Conservation (phyloP, 140 eudicot genomes). For the Senecio squalidus region DNA sequence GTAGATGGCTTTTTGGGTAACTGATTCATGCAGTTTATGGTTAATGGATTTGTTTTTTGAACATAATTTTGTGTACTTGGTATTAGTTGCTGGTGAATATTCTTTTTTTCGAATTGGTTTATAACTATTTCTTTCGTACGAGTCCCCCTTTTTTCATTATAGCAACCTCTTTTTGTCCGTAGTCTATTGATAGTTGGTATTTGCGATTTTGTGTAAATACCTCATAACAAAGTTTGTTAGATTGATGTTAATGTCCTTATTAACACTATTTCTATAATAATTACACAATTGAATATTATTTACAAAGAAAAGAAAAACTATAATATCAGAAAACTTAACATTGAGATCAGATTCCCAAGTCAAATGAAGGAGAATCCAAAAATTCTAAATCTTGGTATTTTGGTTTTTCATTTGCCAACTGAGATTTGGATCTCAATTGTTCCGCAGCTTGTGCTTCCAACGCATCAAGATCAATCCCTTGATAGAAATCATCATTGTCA, state of each 20-base stretch:
- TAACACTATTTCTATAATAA: slow-evolving; percentile 8
- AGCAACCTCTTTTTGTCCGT: no score
- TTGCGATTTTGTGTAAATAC: no score
- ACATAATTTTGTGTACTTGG: no score
- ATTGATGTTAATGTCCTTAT: no score
- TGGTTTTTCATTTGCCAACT: slow-evolving; percentile 24
- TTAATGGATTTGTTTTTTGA: no score
- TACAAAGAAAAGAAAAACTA: slow-evolving; percentile 2
- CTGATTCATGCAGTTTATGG: neutral
- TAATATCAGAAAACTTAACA: slow-evolving; percentile 3
- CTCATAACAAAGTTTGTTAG: no score
- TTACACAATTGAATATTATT: slow-evolving; percentile 6
- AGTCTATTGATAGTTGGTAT: no score
- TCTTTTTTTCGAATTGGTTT: no score
- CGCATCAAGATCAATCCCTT: slow-evolving; percentile 85
- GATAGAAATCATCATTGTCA: slow-evolving; percentile 60
- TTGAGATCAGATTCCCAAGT: slow-evolving; percentile 60
- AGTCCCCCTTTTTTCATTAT: no score
- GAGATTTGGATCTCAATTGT: slow-evolving; percentile 39
- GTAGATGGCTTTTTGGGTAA: slow-evolving; percentile 19
- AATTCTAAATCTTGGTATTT: slow-evolving; percentile 16
- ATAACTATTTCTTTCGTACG: no score
- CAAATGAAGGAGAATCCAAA: slow-evolving; percentile 66
- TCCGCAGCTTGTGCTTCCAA: slow-evolving; percentile 79
- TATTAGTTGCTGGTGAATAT: no score